phyloP scores from a whole-genome alignment of 2,329 filamentous ascomycete genomes.

The Cercospora canescens region DNA sequence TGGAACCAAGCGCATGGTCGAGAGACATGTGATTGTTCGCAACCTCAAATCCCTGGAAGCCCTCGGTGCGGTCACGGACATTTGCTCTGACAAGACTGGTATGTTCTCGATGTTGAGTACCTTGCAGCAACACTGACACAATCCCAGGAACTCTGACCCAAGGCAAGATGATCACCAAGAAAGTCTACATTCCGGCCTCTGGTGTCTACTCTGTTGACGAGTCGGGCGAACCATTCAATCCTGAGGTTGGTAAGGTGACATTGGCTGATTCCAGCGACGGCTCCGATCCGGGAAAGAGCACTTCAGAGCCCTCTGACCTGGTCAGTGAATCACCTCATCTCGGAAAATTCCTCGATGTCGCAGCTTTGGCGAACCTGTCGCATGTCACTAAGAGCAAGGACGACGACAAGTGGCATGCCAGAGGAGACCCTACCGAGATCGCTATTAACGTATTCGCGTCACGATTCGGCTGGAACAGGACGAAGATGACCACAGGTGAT shows the following conservation, averaged over 20 bases:
- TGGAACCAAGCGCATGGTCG: conserved; percentile 60
- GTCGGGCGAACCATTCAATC: conserved; percentile 59
- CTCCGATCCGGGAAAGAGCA: conserved; percentile 12
- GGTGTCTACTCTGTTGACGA: conserved; percentile 63
- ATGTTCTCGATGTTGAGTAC: background rate
- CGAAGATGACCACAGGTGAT: conserved; percentile 22
- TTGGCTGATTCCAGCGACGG: background rate
- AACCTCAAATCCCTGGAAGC: conserved; percentile 66
- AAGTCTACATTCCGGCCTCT: conserved; percentile 59
- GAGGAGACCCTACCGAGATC: conserved; percentile 70
- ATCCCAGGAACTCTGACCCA: conserved; percentile 30
- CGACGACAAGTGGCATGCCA: conserved; percentile 59
- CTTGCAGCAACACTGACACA: conserved; percentile 38
- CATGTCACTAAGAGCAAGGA: conserved; percentile 58
- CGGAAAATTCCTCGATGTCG: conserved; percentile 53
- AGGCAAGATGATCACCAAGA: conserved; percentile 63
- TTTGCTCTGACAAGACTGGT: conserved; percentile 39
- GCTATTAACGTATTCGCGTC: conserved; percentile 73
- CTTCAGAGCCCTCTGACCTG: conserved; percentile 26
- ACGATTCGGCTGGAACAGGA: conserved; percentile 52
- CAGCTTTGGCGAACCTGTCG: conserved; percentile 66
- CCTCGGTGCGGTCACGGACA: conserved; percentile 45
- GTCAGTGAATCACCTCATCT: conserved; percentile 47
- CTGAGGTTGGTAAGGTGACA: conserved; percentile 61
- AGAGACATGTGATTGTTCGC: conserved; percentile 64